A percentile compares a stretch with the other conserved stretches of the same genome.
Evolutionary conservation across 2,329 filamentous ascomycete genomes (phyloP).

Genomic region (Cyclaneusma minus): DNA sequence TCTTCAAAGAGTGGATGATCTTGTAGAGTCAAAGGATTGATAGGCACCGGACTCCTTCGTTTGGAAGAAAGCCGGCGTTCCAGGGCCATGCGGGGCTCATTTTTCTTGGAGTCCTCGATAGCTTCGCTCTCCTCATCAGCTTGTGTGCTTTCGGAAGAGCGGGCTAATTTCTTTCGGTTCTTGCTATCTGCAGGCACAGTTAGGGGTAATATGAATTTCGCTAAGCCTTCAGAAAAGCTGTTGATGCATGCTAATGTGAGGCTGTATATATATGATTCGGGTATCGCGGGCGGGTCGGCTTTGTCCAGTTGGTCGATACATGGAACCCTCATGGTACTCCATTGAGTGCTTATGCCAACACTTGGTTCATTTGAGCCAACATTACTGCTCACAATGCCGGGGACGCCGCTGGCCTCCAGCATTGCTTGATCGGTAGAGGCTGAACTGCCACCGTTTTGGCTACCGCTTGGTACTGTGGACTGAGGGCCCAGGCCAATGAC

Average conservation of each 20-base stretch:
- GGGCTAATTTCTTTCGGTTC: slow-evolving; percentile 28
- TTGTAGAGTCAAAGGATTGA: slow-evolving; percentile 68
- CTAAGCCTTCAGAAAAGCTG: slow-evolving; percentile 78
- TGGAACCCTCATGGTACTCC: slow-evolving; percentile 74
- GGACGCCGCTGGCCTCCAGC: slow-evolving; percentile 73
- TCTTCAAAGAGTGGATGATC: slow-evolving; percentile 57
- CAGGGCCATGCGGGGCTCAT: slow-evolving; percentile 15
- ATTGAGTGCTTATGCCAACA: slow-evolving; percentile 71
- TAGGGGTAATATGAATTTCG: slow-evolving; percentile 82
- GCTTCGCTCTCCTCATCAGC: neutral
- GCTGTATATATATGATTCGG: slow-evolving; percentile 89
- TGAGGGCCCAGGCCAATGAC: slow-evolving; percentile 82
- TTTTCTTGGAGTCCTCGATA: slow-evolving; percentile 5
- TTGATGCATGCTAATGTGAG: slow-evolving; percentile 80
- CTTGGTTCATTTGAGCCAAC: slow-evolving; percentile 50
- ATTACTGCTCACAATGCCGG: slow-evolving; percentile 69
- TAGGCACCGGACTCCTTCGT: slow-evolving; percentile 59
- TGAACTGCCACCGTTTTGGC: slow-evolving; percentile 37
- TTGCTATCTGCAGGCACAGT: slow-evolving; percentile 63
- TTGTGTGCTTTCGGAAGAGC: slow-evolving; percentile 9
- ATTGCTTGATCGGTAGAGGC: slow-evolving; percentile 66
- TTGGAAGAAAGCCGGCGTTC: slow-evolving; percentile 54
- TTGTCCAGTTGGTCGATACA: slow-evolving; percentile 95
- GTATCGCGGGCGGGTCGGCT: slow-evolving; percentile 63
- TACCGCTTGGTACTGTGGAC: slow-evolving; percentile 62